A percentile compares a stretch with the other conserved stretches of the same genome.
phyloP scores from a whole-genome alignment of 2,329 filamentous ascomycete species.

The Pyrenochaeta sp. region DNA sequence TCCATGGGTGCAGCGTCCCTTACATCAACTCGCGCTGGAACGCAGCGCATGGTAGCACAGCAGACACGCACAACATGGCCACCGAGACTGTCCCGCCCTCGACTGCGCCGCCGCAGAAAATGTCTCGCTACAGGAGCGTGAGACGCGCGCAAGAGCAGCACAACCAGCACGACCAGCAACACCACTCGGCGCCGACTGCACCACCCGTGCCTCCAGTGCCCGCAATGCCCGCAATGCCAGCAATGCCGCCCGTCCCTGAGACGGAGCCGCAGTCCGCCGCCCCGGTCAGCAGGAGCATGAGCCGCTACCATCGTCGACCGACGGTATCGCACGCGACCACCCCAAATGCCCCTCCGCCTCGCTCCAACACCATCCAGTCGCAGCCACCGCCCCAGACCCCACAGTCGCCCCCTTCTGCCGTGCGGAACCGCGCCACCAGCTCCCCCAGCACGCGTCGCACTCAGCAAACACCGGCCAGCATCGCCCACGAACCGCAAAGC shows the following conservation, averaged over 20 bases:
- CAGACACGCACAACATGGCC: slow-evolving; percentile 40
- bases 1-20: slow-evolving; percentile 24
- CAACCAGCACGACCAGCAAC: slow-evolving; percentile 16
- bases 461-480: slow-evolving; percentile 32
- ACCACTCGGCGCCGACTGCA: slow-evolving; percentile 17
- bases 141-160: slow-evolving; percentile 55
- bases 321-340: slow-evolving; percentile 35
- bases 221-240: slow-evolving; percentile 27
- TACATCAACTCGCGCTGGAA: slow-evolving; percentile 27
- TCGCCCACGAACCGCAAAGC: slow-evolving; percentile 35
- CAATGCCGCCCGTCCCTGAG: slow-evolving; percentile 35
- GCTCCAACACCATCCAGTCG: slow-evolving; percentile 24
- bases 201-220: slow-evolving; percentile 3
- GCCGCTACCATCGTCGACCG: slow-evolving; percentile 51
- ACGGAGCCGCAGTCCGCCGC: slow-evolving; percentile 28
- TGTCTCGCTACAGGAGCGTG: slow-evolving; percentile 68
- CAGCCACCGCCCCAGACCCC: slow-evolving; percentile 21
- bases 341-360: slow-evolving; percentile 30
- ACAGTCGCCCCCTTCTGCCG: slow-evolving; percentile 18
- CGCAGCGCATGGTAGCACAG: slow-evolving; percentile 30
- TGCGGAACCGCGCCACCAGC: slow-evolving; percentile 38
- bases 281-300: slow-evolving; percentile 49
- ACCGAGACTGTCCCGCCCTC: slow-evolving; percentile 37
- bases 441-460: slow-evolving; percentile 33
- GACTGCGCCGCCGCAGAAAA: slow-evolving; percentile 51